Evolutionary conservation across 1,284 basidiomycete genomes (phyloP).

Genomic region (Trichosporon asahii): DNA sequence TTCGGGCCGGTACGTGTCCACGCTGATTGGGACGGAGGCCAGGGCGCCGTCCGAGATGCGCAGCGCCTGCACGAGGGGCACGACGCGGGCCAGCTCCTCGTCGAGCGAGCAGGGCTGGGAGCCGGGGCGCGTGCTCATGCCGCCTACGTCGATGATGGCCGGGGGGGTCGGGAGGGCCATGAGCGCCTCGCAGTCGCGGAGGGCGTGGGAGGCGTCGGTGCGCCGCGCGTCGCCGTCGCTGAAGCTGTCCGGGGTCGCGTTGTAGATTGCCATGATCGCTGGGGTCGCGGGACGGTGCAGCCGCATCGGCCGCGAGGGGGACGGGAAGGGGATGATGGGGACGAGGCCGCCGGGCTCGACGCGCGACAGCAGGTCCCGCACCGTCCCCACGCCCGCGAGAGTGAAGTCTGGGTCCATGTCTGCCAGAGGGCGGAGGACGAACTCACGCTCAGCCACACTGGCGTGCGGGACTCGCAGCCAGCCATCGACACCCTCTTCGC

Average conservation of each 20-base stretch:
- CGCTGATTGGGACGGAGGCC: constrained; percentile 63
- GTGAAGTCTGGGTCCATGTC: constrained; percentile 64
- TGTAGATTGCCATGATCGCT: constrained; percentile 88
- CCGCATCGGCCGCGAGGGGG: constrained; percentile 58
- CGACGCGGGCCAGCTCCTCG: constrained; percentile 72
- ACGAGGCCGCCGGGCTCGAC: constrained; percentile 61
- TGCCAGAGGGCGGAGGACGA: constrained; percentile 79
- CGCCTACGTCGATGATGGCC: constrained; percentile 86
- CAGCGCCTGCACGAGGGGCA: constrained; percentile 62
- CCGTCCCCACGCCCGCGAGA: constrained; percentile 60
- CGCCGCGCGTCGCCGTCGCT: constrained; percentile 69
- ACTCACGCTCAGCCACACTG: constrained; percentile 76
- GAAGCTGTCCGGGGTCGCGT: constrained; percentile 95
- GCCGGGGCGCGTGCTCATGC: constrained; percentile 80
- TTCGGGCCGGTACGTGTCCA: constrained; percentile 86
- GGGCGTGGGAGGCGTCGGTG: constrained; percentile 29
- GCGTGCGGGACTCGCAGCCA: constrained; percentile 83
- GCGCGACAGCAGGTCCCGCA: constrained; percentile 55
- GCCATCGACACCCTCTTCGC: constrained; percentile 54
- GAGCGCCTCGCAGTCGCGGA: constrained; percentile 32
- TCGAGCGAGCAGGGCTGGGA: constrained; percentile 65
- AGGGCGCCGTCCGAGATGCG: constrained; percentile 26
- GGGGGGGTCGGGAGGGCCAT: constrained; percentile 41
- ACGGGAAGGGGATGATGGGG: constrained; percentile 42
- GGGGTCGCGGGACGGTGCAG: constrained; percentile 53